Base-by-base conservation (phyloP, 306 rosid genomes). In the Trichosanthes truncata region DNA sequence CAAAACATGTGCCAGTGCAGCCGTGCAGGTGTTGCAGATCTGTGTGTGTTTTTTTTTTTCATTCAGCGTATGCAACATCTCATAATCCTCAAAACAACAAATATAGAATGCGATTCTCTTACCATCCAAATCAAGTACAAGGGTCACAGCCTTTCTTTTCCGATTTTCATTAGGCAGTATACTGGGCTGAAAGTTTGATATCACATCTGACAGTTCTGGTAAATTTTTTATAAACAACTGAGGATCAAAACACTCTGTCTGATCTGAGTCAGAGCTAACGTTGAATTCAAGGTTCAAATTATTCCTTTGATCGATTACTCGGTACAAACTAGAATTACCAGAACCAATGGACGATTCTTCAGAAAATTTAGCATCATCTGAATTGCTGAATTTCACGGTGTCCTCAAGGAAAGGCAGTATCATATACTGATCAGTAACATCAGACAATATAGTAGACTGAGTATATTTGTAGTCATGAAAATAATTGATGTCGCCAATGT, bases 51-150 rank as follows among this genome's bases (percentile, higher is more conserved):
- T 15, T 26, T 18, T 18, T 52, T 52, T 18, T 52, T 52, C 57
- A 49, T 15, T 49, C n/a, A 49, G 9, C 23, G 15, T 17, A 45
- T 12, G 17, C 14, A 55, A 29, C 45, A 76, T 76, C 36, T 56
- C 52, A 40, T 14, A 36, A 77, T n/a, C 25, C 69, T 35, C 66
- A 80, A 49, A 73, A 46, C 31, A 53, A 88, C 14, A 67, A 66
- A 76, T 3, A 4, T 17, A 66, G 61, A 78, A 56, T 26, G 40
- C 57, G 78, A 69, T 79, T 81, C 78, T 36, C 91, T 86, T 93
- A 95, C 99, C 99, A 86, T 95, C 99, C 90, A 95, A 88, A 90
- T 95, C 99, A 84, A 95, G 99, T 65, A 89, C 97, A 63, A 95
- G 85, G 53, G 97, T 95, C 52, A 90, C 88, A 72, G 86, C 78